Conservation (phyloP, 768 basidiomycete genomes). For the Hygrophorus pudorinus region DNA sequence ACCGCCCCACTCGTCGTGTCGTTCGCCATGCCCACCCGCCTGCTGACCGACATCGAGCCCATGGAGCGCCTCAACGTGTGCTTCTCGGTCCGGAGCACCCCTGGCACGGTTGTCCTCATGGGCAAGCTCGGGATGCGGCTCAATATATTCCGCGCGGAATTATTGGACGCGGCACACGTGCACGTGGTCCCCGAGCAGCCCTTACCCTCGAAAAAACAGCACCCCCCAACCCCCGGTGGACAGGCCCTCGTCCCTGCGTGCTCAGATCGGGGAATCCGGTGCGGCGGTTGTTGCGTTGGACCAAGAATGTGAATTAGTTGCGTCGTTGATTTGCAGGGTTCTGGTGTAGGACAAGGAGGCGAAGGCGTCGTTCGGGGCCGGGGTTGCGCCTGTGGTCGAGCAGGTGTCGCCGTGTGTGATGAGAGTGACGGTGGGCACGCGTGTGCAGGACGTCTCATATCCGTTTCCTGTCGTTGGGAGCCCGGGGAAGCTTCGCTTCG, state of each 20-base stretch:
- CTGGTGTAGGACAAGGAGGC: not conserved
- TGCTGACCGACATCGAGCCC: conserved; percentile 16
- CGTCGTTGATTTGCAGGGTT: not conserved
- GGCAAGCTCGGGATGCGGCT: conserved; percentile 18
- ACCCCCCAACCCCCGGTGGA: too few relatives aligned
- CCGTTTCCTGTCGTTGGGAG: too few relatives aligned
- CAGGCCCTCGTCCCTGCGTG: not conserved
- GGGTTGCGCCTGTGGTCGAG: not conserved
- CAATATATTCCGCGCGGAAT: conserved; percentile 17
- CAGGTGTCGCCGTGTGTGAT: too few relatives aligned
- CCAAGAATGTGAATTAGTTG: not conserved
- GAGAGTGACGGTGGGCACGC: too few relatives aligned
- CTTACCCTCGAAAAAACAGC: not conserved
- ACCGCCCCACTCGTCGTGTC: conserved; percentile 24
- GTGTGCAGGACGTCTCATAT: too few relatives aligned
- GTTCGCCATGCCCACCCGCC: conserved; percentile 24
- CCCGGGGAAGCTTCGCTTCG: too few relatives aligned
- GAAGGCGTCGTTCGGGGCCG: not conserved
- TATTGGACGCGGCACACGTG: conserved; percentile 21
- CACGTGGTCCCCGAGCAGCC: conserved; percentile 19
- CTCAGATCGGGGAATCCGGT: not conserved
- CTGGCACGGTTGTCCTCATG: conserved; percentile 9
- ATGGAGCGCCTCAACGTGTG: conserved; percentile 13
- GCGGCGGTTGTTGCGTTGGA: not conserved
- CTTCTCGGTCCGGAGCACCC: conserved; percentile 20